Evolutionary conservation across 345 rosid genomes (phyloP).

Genomic region (Salix brachista): DNA sequence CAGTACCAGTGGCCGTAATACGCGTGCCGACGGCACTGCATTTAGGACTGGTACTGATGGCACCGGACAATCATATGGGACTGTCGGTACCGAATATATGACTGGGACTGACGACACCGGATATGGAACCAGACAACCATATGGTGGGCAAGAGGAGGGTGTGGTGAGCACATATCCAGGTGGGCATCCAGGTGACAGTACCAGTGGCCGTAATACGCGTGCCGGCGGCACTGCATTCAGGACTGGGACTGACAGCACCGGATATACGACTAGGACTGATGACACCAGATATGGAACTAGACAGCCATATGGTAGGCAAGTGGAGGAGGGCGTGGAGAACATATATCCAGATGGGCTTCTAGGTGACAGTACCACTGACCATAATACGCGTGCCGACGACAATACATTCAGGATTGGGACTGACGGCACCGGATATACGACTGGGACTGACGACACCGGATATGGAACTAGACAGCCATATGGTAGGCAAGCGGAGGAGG

Average conservation of each 20-base stretch:
- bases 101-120: conserved; percentile 15
- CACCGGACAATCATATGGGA: background rate
- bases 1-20: conserved; percentile 31
- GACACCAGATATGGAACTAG: conserved; percentile 40
- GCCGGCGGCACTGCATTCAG: conserved; percentile 27
- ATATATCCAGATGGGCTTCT: conserved; percentile 31
- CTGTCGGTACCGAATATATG: conserved; percentile 19
- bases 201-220: conserved; percentile 34
- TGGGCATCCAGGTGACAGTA: conserved; percentile 32
- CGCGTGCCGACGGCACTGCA: conserved; percentile 24
- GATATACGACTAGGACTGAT: too few relatives aligned
- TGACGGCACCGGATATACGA: conserved; percentile 18
- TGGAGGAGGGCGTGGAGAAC: conserved; percentile 26
- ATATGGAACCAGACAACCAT: conserved; percentile 37
- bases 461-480: conserved; percentile 4
- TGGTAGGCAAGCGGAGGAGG: conserved; percentile 32
- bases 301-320: conserved; percentile 24
- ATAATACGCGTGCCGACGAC: conserved; percentile 32
- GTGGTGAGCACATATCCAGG: conserved; percentile 19
- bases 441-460: conserved; percentile 14
- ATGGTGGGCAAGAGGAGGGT: conserved; percentile 33
- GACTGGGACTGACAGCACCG: background rate
- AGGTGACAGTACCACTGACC: conserved; percentile 34
- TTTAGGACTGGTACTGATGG: conserved; percentile 1
- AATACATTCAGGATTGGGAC: conserved; percentile 27